phyloP scores from a whole-genome alignment of 352 stramenopile genomes.

The Pythium periplocum region DNA sequence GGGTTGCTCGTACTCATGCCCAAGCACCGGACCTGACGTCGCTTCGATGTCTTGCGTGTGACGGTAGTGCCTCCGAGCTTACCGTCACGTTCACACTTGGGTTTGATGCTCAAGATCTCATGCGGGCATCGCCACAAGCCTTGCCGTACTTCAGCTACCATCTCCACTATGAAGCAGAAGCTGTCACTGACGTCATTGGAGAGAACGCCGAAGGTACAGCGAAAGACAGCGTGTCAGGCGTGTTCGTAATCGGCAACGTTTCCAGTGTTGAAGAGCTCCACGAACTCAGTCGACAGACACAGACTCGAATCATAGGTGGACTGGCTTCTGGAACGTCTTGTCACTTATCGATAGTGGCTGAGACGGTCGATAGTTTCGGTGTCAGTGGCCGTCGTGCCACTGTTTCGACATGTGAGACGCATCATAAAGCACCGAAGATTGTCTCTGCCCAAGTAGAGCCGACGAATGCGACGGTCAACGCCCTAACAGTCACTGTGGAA shows the following conservation, averaged over 20 bases:
- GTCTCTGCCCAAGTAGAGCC: slow-evolving; percentile 20
- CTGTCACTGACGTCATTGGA: slow-evolving; percentile 2
- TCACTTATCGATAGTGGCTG: slow-evolving; percentile 36
- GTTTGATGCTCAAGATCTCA: slow-evolving; percentile 35
- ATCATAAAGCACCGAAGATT: slow-evolving; percentile 45
- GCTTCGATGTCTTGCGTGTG: slow-evolving; percentile 20
- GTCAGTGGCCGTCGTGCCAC: slow-evolving; percentile 28
- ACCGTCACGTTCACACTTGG: slow-evolving; percentile 35
- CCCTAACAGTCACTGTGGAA: slow-evolving; percentile 34
- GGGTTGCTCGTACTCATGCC: slow-evolving; percentile 46
- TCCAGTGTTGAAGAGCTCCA: slow-evolving; percentile 30
- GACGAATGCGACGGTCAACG: slow-evolving; percentile 43
- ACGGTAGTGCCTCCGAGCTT: slow-evolving; percentile 38
- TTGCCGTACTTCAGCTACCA: slow-evolving; percentile 41
- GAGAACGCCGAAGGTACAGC: not conserved
- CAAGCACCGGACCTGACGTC: slow-evolving; percentile 35
- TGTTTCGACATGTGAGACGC: slow-evolving; percentile 31
- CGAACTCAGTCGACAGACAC: slow-evolving; percentile 16
- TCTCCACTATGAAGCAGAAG: slow-evolving; percentile 42
- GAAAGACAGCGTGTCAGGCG: slow-evolving; percentile 3
- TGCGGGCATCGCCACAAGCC: slow-evolving; percentile 16
- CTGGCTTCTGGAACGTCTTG: slow-evolving; percentile 43
- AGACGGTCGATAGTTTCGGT: slow-evolving; percentile 47
- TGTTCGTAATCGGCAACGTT: slow-evolving; percentile 32
- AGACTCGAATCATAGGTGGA: slow-evolving; percentile 27